A percentile compares a stretch with the other conserved stretches of the same genome.
Evolutionary conservation across 352 stramenopile species (phyloP).

Genomic region (Pelagophyceae sp.): DNA sequence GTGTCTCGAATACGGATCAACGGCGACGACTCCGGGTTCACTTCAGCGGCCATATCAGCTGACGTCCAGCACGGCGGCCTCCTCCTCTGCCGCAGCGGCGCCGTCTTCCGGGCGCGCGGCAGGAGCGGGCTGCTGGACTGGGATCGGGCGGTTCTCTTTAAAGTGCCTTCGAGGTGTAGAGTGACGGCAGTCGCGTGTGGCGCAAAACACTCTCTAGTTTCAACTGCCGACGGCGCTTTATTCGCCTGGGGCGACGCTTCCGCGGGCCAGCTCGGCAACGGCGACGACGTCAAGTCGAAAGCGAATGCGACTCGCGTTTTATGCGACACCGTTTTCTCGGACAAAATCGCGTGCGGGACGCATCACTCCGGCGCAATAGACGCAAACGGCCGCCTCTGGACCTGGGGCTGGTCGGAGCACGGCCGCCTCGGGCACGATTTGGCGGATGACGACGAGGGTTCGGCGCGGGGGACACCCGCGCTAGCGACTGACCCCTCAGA

Average conservation of each 20-base stretch:
- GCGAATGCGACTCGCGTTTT: not conserved
- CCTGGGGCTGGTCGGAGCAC: constrained; percentile 58
- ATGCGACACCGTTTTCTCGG: too few species aligned
- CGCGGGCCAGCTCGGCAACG: constrained; percentile 13
- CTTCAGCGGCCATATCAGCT: not conserved
- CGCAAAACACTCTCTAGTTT: constrained; percentile 56
- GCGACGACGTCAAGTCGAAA: not conserved
- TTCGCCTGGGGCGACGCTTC: constrained; percentile 23
- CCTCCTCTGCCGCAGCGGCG: not conserved
- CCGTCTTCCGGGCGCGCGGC: not conserved
- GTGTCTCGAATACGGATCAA: too few species aligned
- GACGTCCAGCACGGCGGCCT: not conserved
- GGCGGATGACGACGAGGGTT: constrained; percentile 28
- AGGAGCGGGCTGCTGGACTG: not conserved
- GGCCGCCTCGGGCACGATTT: constrained; percentile 41
- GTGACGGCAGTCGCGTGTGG: constrained; percentile 55
- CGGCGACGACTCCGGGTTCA: not conserved
- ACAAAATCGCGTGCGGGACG: constrained; percentile 52
- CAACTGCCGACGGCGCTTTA: constrained; percentile 14
- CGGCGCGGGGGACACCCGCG: constrained; percentile 30
- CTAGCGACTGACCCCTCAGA: constrained; percentile 28
- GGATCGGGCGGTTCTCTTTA: too few species aligned
- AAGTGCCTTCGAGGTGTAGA: not conserved
- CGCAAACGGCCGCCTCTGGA: constrained; percentile 54
- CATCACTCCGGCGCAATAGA: constrained; percentile 62